Evolutionary conservation across 2,329 filamentous ascomycete species (phyloP), one percentile per base, ranked within the genome.

Genomic region (Penicillium hesseltinei): DNA sequence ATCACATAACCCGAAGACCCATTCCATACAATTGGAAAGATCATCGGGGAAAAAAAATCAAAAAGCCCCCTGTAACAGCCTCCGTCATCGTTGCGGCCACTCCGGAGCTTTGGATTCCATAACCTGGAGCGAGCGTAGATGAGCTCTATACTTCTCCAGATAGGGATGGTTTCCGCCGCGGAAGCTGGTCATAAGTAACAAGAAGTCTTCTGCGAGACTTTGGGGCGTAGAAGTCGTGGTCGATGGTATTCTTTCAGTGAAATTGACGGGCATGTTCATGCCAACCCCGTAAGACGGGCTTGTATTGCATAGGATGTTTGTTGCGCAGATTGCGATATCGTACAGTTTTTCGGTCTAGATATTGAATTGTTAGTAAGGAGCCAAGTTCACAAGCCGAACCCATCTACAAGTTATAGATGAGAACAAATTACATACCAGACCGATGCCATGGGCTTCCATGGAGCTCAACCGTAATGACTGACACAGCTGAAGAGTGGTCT

Each of bases 391-490:
- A 19, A 33, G 27, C n/a, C n/a, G 11, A 46, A 6, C 27, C 27
- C n/a, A 21, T 46, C n/a, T 23, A 7, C 13, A 35, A 19, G 19
- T 2, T 10, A 25, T 23, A 35, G 29, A 48, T 33, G 9, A n/a
- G 13, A 29, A n/a, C 4, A 33, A 21, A 11, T 11, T 38, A 67
- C 69, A 64, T 63, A 75, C 72, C 66, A 69, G 55, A 53, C 72
- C 76, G 35, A 77, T 73, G 4, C 76, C 76, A 57, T 78, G 75
- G 0, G 75, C 73, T 56, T 78, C 77, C 73, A 78, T 75, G 2
- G 77, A 72, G 54, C 71, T 66, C 49, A 72, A 62, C 19, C 69
- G 62, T 27, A 74, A 53, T 17, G 68, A 66, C 36, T 66, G 66
- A 54, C 74, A 77, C 33, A 73, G 63, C 38, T 70, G 63, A 5